Conservation (phyloP, 352 stramenopile species). For the Phytophthora litchii region DNA sequence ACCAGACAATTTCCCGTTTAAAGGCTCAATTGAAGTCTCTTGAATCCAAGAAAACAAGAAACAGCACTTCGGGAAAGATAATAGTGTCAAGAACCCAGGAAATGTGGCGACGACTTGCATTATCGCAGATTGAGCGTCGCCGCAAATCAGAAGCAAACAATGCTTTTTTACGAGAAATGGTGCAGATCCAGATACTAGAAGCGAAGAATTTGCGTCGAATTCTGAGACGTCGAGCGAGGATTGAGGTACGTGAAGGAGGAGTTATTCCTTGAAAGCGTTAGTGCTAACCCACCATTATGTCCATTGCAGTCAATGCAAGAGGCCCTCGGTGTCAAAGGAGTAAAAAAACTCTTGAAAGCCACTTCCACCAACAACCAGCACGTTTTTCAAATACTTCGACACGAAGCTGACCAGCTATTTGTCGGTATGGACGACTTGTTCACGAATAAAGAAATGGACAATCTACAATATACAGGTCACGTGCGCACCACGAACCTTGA, state of each 20-base stretch:
- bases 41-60: not conserved
- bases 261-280: not conserved
- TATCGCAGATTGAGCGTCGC: not conserved
- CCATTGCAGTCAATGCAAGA: constrained; percentile 2
- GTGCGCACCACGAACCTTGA: constrained; percentile 3
- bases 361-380: not conserved
- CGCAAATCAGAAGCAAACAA: not conserved
- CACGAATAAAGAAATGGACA: constrained; percentile 2
- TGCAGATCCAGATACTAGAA: constrained; percentile 4
- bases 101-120: not conserved
- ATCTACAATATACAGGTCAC: constrained; percentile 2
- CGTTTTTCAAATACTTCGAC: not conserved
- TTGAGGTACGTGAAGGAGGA: not conserved
- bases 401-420: constrained; percentile 14
- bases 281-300: not conserved
- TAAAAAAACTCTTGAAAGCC: not conserved
- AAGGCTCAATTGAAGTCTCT: not conserved
- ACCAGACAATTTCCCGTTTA: not conserved
- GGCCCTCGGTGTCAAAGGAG: not conserved
- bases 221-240: not conserved
- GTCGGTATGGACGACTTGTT: constrained; percentile 18
- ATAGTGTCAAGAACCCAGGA: not conserved
- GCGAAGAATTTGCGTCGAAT: constrained; percentile 4
- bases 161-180: not conserved
- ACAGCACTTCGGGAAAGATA: not conserved